Conservation (phyloP, 2,329 filamentous ascomycete genomes). For the Paecilomyces formosus region DNA sequence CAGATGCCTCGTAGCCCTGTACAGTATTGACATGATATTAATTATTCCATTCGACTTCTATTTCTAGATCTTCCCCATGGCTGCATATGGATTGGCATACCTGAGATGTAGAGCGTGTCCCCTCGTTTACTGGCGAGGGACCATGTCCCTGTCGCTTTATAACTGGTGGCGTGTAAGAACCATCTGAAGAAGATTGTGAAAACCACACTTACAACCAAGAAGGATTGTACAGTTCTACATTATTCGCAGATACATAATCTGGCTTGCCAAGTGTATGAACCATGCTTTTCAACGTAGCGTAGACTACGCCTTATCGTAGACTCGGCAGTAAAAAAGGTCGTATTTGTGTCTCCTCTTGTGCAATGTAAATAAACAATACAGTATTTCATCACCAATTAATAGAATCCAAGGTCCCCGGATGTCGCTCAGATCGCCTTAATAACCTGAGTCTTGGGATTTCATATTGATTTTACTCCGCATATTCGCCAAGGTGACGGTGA, state of each 20-base stretch:
- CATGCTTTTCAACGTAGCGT: not conserved
- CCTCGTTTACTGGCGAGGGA: slow-evolving; percentile 1
- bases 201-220: not conserved
- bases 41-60: not conserved
- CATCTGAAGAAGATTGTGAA: too few species aligned
- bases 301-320: not conserved
- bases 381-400: not conserved
- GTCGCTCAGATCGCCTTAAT: not conserved
- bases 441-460: not conserved
- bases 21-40: not conserved
- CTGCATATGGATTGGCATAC: not conserved
- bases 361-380: too few species aligned
- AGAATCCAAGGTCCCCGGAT: not conserved
- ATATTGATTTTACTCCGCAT: not conserved
- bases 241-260: not conserved
- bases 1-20: slow-evolving; percentile 1
- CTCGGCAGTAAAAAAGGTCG: too few species aligned
- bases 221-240: not conserved
- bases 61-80: not conserved
- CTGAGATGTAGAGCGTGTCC: slow-evolving; percentile 1
- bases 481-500: not conserved
- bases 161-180: not conserved
- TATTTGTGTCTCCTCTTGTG: too few species aligned
- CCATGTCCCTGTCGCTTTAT: slow-evolving; percentile 1
- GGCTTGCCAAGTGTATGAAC: not conserved